Evolutionary conservation across 768 basidiomycete genomes (phyloP).

Genomic region (Rhodotorula taiwanensis): DNA sequence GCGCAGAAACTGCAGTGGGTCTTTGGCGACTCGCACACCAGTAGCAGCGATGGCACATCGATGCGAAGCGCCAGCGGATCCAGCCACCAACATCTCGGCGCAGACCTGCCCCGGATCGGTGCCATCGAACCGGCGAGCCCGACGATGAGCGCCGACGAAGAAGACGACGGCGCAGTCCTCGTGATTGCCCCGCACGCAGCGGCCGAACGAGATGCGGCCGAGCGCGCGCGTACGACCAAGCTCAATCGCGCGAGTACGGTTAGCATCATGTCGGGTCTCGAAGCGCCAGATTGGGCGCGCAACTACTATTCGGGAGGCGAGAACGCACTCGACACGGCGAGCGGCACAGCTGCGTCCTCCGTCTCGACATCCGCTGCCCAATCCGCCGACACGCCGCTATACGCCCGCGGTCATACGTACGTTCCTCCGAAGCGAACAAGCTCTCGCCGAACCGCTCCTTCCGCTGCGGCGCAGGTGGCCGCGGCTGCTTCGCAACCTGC

Average conservation of each 20-base stretch:
- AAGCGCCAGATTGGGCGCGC: conserved; percentile 44
- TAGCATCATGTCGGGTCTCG: conserved; percentile 87
- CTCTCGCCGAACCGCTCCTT: not conserved
- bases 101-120: conserved; percentile 38
- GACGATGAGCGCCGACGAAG: conserved; percentile 4
- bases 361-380: too few relatives aligned
- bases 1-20: conserved; percentile 38
- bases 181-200: conserved; percentile 20
- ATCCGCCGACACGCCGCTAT: not conserved
- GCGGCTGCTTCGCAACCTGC: not conserved
- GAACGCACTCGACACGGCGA: not conserved
- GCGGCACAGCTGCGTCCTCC: too few relatives aligned
- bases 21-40: conserved; percentile 38
- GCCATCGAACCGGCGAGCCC: conserved; percentile 34
- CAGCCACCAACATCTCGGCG: conserved; percentile 44
- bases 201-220: conserved; percentile 14
- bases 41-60: too few relatives aligned
- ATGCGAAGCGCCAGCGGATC: conserved; percentile 35
- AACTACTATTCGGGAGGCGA: conserved; percentile 28
- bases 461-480: not conserved
- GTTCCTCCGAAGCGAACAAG: conserved; percentile 3
- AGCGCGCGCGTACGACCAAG: conserved; percentile 45
- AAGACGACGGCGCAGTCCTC: conserved; percentile 44
- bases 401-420: not conserved
- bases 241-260: conserved; percentile 89